Evolutionary conservation across 192 early-diverging fungal species (phyloP), one percentile per base, ranked within the genome.

Genomic region (Allomyces macrogynus): DNA sequence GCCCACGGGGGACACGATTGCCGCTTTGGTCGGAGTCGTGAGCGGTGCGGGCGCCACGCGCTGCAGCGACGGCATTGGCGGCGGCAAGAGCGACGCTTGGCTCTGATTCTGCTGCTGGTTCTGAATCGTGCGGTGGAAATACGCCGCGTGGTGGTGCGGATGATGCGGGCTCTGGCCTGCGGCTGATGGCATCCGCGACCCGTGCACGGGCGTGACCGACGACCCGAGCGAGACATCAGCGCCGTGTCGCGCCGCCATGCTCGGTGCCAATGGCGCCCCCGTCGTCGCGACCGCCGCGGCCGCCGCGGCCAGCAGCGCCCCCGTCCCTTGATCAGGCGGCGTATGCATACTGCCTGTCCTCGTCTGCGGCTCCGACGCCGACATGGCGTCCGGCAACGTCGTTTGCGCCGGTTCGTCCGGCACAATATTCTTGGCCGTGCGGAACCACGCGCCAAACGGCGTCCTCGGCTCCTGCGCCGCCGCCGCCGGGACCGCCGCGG

Each of bases 21-120:
- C 43, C 43, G 20, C 68, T 16, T 22, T 64, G 20, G 44, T 20
- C 2, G 65, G 24, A 1, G n/a, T 70, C 67, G 23, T 25, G 9
- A 10, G 43, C 7, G 70, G 42, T 43, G 40, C 25, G n/a, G 43
- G 24, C 14, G 20, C 23, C 42, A 61, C 66, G 23, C 12, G 22
- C 16, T 20, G 49, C 3, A 14, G 3, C 12, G 16, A 20, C 16
- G 16, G 12, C 49, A n/a, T 20, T 16, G 12, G 49, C 49, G 49
- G 49, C 16, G 20, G 16, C 12, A 57, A 16, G 16, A 14, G 3
- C 12, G 16, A n/a, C 49, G 49, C 16, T 40, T 40, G 32, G 7
- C 32, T 40, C 32, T 40, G 32, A 7, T 40, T 40, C 32, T 40
- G 32, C 32, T 40, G 32, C 32, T 40, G 32, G 3, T 40, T 3